phyloP scores from a whole-genome alignment of 1,284 basidiomycete species.

The Mixia osmundae region DNA sequence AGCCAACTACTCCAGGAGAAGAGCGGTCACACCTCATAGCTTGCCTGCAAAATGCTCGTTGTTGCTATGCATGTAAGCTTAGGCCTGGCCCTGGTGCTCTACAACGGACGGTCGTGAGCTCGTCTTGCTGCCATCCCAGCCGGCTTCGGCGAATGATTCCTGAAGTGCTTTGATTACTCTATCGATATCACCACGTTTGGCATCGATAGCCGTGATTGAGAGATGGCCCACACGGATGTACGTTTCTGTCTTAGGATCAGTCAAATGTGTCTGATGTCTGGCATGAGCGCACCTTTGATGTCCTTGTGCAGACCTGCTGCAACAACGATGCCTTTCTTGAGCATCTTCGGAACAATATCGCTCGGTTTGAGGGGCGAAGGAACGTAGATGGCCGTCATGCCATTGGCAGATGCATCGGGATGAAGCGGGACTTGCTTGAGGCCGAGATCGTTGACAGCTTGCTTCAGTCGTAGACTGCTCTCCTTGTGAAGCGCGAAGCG shows the following conservation, averaged over 20 bases:
- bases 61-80: not conserved
- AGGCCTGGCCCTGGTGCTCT: too few species aligned
- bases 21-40: too few species aligned
- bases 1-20: too few species aligned
- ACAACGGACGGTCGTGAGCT: too few species aligned
- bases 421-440: slow-evolving; percentile 41
- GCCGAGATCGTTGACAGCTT: slow-evolving; percentile 42
- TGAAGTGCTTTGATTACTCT: slow-evolving; percentile 43
- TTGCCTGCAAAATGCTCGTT: too few species aligned
- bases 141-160: slow-evolving; percentile 28
- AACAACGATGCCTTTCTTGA: slow-evolving; percentile 33
- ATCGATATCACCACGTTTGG: slow-evolving; percentile 47
- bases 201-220: slow-evolving; percentile 57
- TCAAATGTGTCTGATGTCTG: not conserved
- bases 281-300: slow-evolving; percentile 1
- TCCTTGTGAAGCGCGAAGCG: slow-evolving; percentile 56
- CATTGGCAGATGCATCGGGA: slow-evolving; percentile 50
- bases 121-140: too few species aligned
- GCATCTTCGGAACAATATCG: slow-evolving; percentile 40
- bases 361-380: slow-evolving; percentile 47
- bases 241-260: not conserved
- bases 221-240: slow-evolving; percentile 40
- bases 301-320: slow-evolving; percentile 74
- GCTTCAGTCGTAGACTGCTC: slow-evolving; percentile 48
- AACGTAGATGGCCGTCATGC: slow-evolving; percentile 50